Evolutionary conservation across 352 stramenopile species (phyloP).

Genomic region (Phytophthora brassicae): DNA sequence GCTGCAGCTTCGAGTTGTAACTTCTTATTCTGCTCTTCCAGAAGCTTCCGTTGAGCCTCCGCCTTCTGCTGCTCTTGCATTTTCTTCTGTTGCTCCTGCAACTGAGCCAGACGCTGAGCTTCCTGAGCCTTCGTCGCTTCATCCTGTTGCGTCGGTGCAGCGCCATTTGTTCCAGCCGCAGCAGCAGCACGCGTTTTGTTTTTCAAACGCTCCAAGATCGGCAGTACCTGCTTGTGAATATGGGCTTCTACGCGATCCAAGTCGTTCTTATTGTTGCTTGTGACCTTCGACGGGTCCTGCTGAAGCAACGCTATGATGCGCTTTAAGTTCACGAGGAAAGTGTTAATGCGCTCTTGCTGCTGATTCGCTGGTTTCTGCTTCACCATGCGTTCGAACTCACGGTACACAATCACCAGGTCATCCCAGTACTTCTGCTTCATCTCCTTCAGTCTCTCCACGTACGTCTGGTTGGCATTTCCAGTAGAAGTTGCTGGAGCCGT

Average conservation of each 20-base stretch:
- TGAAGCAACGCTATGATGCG: slow-evolving; percentile 79
- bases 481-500: slow-evolving; percentile 26
- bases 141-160: slow-evolving; percentile 43
- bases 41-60: slow-evolving; percentile 60
- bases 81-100: slow-evolving; percentile 76
- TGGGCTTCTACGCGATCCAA: slow-evolving; percentile 80
- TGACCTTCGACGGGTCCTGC: slow-evolving; percentile 78
- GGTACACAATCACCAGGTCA: slow-evolving; percentile 79
- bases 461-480: slow-evolving; percentile 41
- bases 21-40: slow-evolving; percentile 77
- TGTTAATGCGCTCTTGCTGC: slow-evolving; percentile 82
- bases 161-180: slow-evolving; percentile 12
- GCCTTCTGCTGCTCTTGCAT: slow-evolving; percentile 65
- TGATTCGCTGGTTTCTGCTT: slow-evolving; percentile 79
- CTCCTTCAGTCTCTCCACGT: slow-evolving; percentile 72
- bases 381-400: slow-evolving; percentile 86
- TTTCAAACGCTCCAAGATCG: slow-evolving; percentile 74
- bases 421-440: slow-evolving; percentile 86
- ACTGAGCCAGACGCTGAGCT: slow-evolving; percentile 47
- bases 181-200: slow-evolving; percentile 57
- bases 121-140: slow-evolving; percentile 72
- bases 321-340: slow-evolving; percentile 79
- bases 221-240: slow-evolving; percentile 84
- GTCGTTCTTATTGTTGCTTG: slow-evolving; percentile 77
- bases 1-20: slow-evolving; percentile 60